A percentile compares a stretch with the other conserved stretches of the same genome.
Evolutionary conservation across 352 stramenopile species (phyloP).

Genomic region (Saprolegnia parasitica): DNA sequence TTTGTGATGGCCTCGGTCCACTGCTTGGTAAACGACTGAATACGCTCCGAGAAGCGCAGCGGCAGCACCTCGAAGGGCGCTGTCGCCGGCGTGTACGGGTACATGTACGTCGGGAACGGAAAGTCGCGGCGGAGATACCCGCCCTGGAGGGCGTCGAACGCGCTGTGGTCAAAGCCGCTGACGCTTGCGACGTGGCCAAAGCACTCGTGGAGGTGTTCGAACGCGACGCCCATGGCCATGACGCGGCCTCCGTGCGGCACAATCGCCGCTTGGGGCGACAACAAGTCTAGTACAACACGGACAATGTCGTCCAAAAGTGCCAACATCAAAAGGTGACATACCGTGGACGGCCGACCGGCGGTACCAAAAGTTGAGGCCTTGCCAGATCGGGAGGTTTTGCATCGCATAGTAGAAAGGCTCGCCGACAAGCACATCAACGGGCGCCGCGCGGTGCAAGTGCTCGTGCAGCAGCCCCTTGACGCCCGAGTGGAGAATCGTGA

Average conservation of each 20-base stretch:
- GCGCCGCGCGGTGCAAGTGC: constrained; percentile 49
- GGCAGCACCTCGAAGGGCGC: constrained; percentile 44
- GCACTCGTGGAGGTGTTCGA: constrained; percentile 70
- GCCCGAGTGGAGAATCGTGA: constrained; percentile 58
- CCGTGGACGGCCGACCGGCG: constrained; percentile 29
- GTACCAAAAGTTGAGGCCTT: constrained; percentile 82
- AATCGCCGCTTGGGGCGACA: constrained; percentile 42
- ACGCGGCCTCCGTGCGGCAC: constrained; percentile 50
- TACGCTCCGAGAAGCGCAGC: constrained; percentile 41
- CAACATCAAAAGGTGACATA: neutral
- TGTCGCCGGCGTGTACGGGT: constrained; percentile 45
- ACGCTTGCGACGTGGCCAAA: constrained; percentile 69
- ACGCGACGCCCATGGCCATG: constrained; percentile 53
- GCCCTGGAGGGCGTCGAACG: constrained; percentile 69
- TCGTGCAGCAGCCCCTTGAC: constrained; percentile 58
- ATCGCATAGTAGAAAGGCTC: constrained; percentile 85
- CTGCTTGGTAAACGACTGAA: constrained; percentile 36
- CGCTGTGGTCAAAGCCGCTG: constrained; percentile 63
- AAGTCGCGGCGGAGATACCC: constrained; percentile 70
- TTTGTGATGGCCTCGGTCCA: constrained; percentile 26
- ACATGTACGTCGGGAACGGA: constrained; percentile 80
- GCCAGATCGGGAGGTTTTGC: constrained; percentile 78
- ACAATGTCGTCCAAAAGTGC: neutral
- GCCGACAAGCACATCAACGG: constrained; percentile 55
- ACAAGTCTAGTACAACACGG: constrained; percentile 28